These are phyloP conservation scores for Priceomyces medius DNA, from an alignment of 805 yeast genomes.

Conservation along the genomic window DNA sequence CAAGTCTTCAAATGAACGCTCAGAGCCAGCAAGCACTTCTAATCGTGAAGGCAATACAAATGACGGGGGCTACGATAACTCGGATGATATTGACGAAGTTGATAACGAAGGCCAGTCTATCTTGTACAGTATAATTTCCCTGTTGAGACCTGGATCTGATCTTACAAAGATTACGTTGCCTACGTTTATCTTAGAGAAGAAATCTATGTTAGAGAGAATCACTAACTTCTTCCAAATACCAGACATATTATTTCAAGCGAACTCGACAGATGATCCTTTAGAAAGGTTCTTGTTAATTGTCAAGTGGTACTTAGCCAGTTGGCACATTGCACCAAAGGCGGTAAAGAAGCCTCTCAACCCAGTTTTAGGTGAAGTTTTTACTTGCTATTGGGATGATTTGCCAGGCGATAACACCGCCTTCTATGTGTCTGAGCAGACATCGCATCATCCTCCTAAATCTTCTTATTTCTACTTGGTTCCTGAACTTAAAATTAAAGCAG, in stretches of 20 bases:
- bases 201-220: slow-evolving; percentile 93
- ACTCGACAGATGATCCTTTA: slow-evolving; percentile 53
- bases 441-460: slow-evolving; percentile 98
- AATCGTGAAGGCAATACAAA: background rate
- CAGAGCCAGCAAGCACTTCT: background rate
- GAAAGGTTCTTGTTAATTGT: slow-evolving; percentile 72
- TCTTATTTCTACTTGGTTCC: slow-evolving; percentile 90
- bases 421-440: slow-evolving; percentile 90
- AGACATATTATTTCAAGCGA: slow-evolving; percentile 68
- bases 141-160: slow-evolving; percentile 90
- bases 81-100: slow-evolving; percentile 86
- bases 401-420: slow-evolving; percentile 66
- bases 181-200: slow-evolving; percentile 90
- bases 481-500: slow-evolving; percentile 74
- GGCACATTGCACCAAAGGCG: slow-evolving; percentile 99
- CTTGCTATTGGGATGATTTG: slow-evolving; percentile 89
- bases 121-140: slow-evolving; percentile 82
- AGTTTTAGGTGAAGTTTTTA: slow-evolving; percentile 85
- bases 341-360: slow-evolving; percentile 97
- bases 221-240: slow-evolving; percentile 87
- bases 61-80: slow-evolving; percentile 12
- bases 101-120: slow-evolving; percentile 89
- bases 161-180: slow-evolving; percentile 89
- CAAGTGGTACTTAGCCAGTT: slow-evolving; percentile 89
- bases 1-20: background rate